These are phyloP conservation scores for Tetrapisispora namnaoensis DNA, from an alignment of 805 yeast species.

Conservation along the genomic window DNA sequence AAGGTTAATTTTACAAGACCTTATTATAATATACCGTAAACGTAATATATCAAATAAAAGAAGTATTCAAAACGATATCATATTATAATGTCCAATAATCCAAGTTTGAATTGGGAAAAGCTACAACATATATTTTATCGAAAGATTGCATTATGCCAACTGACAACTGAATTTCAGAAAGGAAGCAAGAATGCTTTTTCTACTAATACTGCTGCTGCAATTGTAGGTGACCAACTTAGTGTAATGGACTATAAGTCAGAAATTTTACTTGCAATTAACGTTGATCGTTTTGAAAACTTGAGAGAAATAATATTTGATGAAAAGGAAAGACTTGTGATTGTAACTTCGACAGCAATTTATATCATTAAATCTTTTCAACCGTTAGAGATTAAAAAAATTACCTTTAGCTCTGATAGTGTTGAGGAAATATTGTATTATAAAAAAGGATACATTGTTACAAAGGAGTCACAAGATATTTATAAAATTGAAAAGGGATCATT, in stretches of 20 bases:
- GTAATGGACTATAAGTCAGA: conserved; percentile 33
- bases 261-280: conserved; percentile 6
- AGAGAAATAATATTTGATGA: conserved; percentile 16
- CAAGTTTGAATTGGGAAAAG: conserved; percentile 65
- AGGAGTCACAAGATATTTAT: conserved; percentile 18
- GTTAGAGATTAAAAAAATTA: conserved; percentile 8
- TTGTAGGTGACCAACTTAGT: conserved; percentile 22
- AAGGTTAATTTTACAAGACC: no score
- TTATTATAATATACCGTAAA: background rate
- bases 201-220: conserved; percentile 35
- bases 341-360: conserved; percentile 11
- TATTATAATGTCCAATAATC: conserved; percentile 17
- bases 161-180: conserved; percentile 15
- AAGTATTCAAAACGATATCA: no score
- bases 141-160: conserved; percentile 29
- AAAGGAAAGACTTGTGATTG: conserved; percentile 12
- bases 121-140: conserved; percentile 62
- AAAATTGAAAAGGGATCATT: conserved; percentile 5
- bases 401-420: conserved; percentile 7
- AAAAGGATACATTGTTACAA: conserved; percentile 12
- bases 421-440: conserved; percentile 27
- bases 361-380: conserved; percentile 16
- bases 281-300: conserved; percentile 9
- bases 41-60: no score
- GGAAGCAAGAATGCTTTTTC: conserved; percentile 30